phyloP scores from a whole-genome alignment of 495 filamentous ascomycete species.

The Talaromyces trachyspermus region DNA sequence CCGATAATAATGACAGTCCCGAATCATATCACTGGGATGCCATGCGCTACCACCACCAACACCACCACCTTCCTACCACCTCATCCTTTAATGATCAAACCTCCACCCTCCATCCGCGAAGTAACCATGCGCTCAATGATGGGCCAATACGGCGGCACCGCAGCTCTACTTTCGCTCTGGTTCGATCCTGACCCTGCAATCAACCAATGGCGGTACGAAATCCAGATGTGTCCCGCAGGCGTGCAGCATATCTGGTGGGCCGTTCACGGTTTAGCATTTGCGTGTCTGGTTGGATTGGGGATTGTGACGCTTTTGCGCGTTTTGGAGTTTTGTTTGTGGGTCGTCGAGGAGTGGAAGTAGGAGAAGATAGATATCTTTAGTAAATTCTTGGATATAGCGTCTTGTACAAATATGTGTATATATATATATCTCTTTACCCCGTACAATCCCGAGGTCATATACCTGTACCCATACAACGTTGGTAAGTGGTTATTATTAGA shows the following conservation, averaged over 20 bases:
- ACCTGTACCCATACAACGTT: too few relatives aligned
- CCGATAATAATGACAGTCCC: conserved; percentile 2
- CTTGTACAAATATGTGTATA: too few relatives aligned
- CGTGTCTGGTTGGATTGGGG: conserved; percentile 16
- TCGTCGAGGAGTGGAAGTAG: too few relatives aligned
- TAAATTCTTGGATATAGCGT: too few relatives aligned
- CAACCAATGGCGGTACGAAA: conserved; percentile 73
- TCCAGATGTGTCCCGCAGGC: conserved; percentile 67
- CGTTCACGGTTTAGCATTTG: conserved; percentile 64
- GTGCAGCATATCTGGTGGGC: conserved; percentile 93
- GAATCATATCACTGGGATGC: conserved; percentile 27
- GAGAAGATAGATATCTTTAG: too few relatives aligned
- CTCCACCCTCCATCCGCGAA: conserved; percentile 66
- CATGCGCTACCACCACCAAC: conserved; percentile 17
- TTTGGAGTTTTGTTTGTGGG: too few relatives aligned
- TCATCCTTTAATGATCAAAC: too few relatives aligned
- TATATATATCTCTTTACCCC: too few relatives aligned
- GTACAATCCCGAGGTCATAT: too few relatives aligned
- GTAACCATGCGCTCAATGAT: conserved; percentile 98
- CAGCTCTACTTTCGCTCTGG: conserved; percentile 81
- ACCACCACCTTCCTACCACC: too few relatives aligned
- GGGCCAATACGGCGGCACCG: conserved; percentile 86
- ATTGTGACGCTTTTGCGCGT: not conserved
- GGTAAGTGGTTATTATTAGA: too few relatives aligned
- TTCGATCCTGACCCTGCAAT: conserved; percentile 54